Evolutionary conservation across 2,329 filamentous ascomycete genomes (phyloP), one percentile per base, ranked within the genome.

Genomic region (Claviceps africana): DNA sequence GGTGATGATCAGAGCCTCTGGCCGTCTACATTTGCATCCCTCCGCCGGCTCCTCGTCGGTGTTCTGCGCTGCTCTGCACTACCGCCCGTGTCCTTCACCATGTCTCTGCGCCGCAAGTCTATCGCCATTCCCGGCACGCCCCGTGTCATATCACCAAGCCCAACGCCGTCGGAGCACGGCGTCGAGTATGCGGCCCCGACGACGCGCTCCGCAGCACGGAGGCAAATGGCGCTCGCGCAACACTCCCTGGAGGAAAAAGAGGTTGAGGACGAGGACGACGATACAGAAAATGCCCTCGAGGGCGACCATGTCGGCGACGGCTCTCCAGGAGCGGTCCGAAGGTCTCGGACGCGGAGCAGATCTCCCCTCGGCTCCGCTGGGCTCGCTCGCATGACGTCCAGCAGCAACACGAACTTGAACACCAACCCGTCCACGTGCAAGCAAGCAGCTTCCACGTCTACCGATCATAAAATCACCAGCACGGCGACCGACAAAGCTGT

Each of bases 121-220:
- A 25, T 30, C 10, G 67, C 74, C 59, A 73, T 93, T 53, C 89
- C 90, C 53, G 78, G 78, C 53, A 93, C 85, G 53, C 89, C 89
- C 62, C 84, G 88, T 63, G 86, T 96, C 59, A 94, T 93, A 60
- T 94, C 88, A 13, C 89, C 90, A 42, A 93, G 88, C 52, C 89
- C 90, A 42, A 84, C 85, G 2, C 64, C 67, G 25, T 67, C 67
- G 44, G 67, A 68, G 52, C 60, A 55, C 31, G 65, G 64, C 19
- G 54, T 53, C 30, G 67, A 67, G 39, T 79, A 94, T 67, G 81
- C 80, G 57, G 85, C 82, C 10, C 88, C 88, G 6, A 75, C 82
- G 55, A 94, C 88, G 56, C 81, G 88, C 60, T 91, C 88, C 35
- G 83, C 82, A 51, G 77, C 83, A 54, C 62, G 67, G 33, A 82